Percentiles rank a stretch among this genome's conserved stretches.
Evolutionary conservation across 306 rosid genomes (phyloP).

Genomic region (Trifolium dubium): DNA sequence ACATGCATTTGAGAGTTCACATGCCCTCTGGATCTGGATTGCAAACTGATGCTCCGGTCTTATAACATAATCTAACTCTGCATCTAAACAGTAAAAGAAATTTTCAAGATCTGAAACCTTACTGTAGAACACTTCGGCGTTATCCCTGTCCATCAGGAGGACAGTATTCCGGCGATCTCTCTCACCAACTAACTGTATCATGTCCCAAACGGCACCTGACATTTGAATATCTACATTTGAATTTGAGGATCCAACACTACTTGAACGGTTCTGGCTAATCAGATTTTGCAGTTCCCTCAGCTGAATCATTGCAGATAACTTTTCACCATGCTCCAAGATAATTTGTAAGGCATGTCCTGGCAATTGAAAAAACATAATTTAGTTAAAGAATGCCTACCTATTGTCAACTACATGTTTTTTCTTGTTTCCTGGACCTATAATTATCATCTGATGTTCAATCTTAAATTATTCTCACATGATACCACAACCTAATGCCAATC

Average conservation of each 20-base stretch:
- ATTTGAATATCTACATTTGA: constrained; percentile 59
- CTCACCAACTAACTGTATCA: constrained; percentile 92
- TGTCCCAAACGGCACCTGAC: constrained; percentile 97
- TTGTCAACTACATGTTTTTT: neutral
- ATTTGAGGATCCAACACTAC: constrained; percentile 54
- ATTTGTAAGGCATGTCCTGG: constrained; percentile 85
- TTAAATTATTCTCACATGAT: constrained; percentile 11
- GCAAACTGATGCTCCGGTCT: constrained; percentile 67
- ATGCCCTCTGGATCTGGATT: constrained; percentile 78
- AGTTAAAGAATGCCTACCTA: constrained; percentile 30
- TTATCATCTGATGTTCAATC: constrained; percentile 32
- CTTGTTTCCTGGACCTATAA: constrained; percentile 4
- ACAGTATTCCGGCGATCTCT: constrained; percentile 87
- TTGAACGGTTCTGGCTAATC: constrained; percentile 75
- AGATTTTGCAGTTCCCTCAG: constrained; percentile 85
- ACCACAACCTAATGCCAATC: constrained; percentile 28
- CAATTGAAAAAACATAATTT: constrained; percentile 36
- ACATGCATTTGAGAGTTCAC: constrained; percentile 92
- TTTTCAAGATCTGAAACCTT: constrained; percentile 93
- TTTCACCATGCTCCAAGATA: constrained; percentile 95
- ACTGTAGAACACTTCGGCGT: constrained; percentile 94
- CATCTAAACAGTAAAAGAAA: constrained; percentile 81
- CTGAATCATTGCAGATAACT: constrained; percentile 89
- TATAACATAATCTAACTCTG: constrained; percentile 76
- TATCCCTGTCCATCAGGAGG: constrained; percentile 97